These are phyloP conservation scores for Xylaria multiplex DNA, from an alignment of 2,329 filamentous ascomycete species.

Conservation along the genomic window DNA sequence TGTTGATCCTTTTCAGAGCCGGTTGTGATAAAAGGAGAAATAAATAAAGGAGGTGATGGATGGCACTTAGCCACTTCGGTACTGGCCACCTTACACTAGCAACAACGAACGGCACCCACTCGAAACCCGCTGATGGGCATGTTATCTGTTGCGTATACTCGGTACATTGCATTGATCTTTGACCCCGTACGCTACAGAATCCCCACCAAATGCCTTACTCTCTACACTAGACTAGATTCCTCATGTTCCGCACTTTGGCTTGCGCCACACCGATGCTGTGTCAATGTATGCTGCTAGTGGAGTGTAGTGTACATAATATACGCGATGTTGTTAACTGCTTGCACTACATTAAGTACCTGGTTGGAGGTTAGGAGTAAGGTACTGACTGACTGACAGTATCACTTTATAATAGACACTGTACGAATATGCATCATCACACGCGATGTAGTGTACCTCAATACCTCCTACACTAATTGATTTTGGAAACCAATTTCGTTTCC, in stretches of 20 bases:
- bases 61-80: background rate
- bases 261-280: slow-evolving; percentile 26
- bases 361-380: background rate
- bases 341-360: background rate
- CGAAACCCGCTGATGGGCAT: background rate
- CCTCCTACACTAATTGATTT: background rate
- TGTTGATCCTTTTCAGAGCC: slow-evolving; percentile 18
- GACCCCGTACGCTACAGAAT: background rate
- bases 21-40: slow-evolving; percentile 9
- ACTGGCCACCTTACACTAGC: background rate
- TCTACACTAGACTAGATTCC: background rate
- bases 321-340: background rate
- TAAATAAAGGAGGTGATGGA: slow-evolving; percentile 26
- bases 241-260: slow-evolving; percentile 17
- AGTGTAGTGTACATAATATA: background rate
- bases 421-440: background rate
- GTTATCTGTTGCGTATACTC: slow-evolving; percentile 1
- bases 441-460: background rate
- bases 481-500: slow-evolving; percentile 28
- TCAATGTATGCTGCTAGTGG: background rate
- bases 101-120: background rate
- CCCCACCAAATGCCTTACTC: background rate
- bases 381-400: too few relatives aligned
- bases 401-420: slow-evolving; percentile 4
- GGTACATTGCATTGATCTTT: background rate